Evolutionary conservation across 768 basidiomycete species (phyloP), one percentile per base, ranked within the genome.

Genomic region (Hericium erinaceus): DNA sequence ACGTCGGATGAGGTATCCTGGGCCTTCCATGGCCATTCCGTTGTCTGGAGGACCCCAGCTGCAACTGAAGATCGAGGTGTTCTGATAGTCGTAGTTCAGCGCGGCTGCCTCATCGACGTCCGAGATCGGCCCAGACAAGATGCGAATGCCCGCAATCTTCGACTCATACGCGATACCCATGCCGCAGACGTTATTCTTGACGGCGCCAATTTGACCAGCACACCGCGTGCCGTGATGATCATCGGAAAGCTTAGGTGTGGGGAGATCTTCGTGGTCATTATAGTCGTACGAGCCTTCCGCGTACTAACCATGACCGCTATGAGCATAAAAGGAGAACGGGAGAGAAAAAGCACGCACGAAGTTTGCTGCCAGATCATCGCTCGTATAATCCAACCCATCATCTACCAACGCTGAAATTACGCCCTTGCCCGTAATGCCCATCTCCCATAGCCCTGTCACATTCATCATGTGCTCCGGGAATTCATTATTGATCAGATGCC

Each of bases 31-130:
- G 1, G 89, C 84, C 65, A 77, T 77, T 9, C 95, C 95, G 65
- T 97, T 89, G 69, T 99, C 95, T 0, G 95, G 90, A 9, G 97
- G 97, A 5, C 97, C 97, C 97, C 97, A 99, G 56, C 90, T 93
- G 71, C 97, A 99, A 60, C 90, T 93, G 72, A 91, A 98, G 64
- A 93, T 92, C 24, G 88, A 90, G 53, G 88, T 92, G 63, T 91
- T 85, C 62, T 97, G 87, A 70, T 84, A 98, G 11, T 87, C 92
- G 69, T 87, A 97, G 72, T 99, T 99, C 57, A 99, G 82, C 8
- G 95, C 85, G 3, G 92, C 83, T 0, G 97, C 94, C 72, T 99
- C 97, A 69, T 99, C 97, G 24, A 87, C 83, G 69, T 99, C 97
- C 1, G 93, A 85, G 62, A 99, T 97, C 20, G 91, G 85, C 1